Conservation (phyloP, 2,329 filamentous ascomycete genomes). For the Xylaria sp. region DNA sequence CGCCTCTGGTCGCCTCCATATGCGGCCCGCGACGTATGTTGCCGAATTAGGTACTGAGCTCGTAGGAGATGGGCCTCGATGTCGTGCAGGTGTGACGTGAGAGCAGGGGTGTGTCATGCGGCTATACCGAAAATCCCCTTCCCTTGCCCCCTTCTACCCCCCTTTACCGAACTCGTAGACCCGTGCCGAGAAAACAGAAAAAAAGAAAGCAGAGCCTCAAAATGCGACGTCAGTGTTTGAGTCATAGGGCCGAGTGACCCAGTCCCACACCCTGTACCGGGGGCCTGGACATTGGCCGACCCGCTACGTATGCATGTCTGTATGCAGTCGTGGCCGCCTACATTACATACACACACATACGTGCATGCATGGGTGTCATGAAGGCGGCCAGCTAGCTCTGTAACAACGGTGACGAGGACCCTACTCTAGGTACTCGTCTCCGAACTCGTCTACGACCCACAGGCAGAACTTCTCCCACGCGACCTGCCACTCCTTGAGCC, state of each 20-base stretch:
- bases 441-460: constrained; percentile 82
- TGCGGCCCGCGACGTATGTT: no score
- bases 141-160: no score
- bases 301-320: neutral
- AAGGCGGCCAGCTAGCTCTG: no score
- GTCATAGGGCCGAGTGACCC: neutral
- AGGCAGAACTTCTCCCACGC: constrained; percentile 90
- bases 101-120: neutral
- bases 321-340: neutral
- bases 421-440: constrained; percentile 37
- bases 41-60: no score
- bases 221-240: neutral
- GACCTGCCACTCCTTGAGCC: constrained; percentile 75
- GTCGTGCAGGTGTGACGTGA: neutral
- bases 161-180: neutral
- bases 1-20: no score
- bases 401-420: no score
- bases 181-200: no score
- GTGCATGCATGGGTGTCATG: neutral
- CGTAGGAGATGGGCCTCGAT: neutral
- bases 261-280: no score
- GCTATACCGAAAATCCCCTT: neutral
- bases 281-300: neutral
- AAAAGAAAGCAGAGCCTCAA: neutral
- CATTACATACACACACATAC: neutral